Conservation (phyloP, 2,329 filamentous ascomycete genomes). For the Exophiala alcalophila region DNA sequence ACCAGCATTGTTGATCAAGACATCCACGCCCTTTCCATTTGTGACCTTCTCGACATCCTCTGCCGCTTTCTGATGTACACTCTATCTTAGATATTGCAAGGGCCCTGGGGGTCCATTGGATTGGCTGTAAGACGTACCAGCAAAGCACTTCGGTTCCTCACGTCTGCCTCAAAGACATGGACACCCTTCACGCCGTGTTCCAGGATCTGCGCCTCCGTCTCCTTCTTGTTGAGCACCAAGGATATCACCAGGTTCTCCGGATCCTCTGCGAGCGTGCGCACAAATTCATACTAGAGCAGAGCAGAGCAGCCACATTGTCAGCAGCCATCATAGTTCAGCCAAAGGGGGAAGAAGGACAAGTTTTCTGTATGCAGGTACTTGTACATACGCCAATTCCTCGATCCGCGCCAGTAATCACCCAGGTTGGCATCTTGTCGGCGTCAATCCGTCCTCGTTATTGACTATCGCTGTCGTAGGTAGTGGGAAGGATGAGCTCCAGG, state of each 20-base stretch:
- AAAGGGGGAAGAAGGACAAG: no score
- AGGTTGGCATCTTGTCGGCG: neutral
- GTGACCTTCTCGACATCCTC: neutral
- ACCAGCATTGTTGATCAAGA: conserved; percentile 3
- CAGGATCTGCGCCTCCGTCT: conserved; percentile 44
- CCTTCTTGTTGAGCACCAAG: conserved; percentile 47
- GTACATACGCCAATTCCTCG: neutral
- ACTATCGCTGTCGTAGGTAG: no score
- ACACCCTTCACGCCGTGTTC: conserved; percentile 44
- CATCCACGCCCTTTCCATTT: neutral
- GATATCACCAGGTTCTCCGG: conserved; percentile 47
- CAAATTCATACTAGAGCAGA: conserved; percentile 42
- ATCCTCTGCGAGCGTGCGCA: conserved; percentile 47
- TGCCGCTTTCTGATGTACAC: conserved; percentile 2
- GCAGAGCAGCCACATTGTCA: neutral
- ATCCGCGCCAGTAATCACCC: conserved; percentile 12
- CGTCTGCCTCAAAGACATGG: conserved; percentile 47
- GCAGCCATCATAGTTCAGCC: neutral
- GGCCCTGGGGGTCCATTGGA: no score
- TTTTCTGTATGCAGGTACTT: no score
- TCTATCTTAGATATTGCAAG: no score
- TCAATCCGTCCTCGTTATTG: neutral
- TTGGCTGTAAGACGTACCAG: conserved; percentile 23
- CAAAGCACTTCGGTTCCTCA: conserved; percentile 41
- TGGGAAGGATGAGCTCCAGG: no score